These are phyloP conservation scores for Eragrostis nindensis DNA, from an alignment of 176 grass and related monocot genomes.

Conservation along the genomic window DNA sequence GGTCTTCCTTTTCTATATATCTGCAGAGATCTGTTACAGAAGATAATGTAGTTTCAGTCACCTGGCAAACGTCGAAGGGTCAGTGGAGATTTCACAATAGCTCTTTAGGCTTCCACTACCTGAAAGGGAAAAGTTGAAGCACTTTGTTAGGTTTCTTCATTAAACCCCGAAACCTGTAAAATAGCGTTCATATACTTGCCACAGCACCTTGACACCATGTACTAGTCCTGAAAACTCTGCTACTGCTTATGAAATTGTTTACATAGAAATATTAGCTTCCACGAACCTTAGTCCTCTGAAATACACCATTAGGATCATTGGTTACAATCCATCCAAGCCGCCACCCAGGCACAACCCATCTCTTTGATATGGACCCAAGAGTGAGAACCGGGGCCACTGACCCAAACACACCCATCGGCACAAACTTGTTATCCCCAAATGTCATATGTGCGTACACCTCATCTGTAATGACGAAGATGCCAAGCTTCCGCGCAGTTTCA, in stretches of 20 bases:
- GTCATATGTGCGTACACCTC: slow-evolving; percentile 71
- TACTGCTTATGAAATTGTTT: not conserved
- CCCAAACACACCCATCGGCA: slow-evolving; percentile 70
- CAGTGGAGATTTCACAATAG: slow-evolving; percentile 65
- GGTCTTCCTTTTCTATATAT: not conserved
- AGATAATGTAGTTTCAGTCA: slow-evolving; percentile 15
- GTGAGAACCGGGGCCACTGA: slow-evolving; percentile 58
- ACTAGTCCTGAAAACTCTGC: not conserved
- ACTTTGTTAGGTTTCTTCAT: not conserved
- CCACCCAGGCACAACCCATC: slow-evolving; percentile 85
- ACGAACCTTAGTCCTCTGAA: slow-evolving; percentile 64
- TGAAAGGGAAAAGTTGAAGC: slow-evolving; percentile 21
- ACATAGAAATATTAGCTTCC: not conserved
- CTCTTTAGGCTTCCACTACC: slow-evolving; percentile 63
- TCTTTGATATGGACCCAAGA: slow-evolving; percentile 78
- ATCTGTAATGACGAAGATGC: slow-evolving; percentile 75
- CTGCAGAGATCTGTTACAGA: not conserved
- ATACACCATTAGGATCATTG: slow-evolving; percentile 57
- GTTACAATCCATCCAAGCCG: slow-evolving; percentile 80
- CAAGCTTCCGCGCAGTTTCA: slow-evolving; percentile 59
- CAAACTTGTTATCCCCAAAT: slow-evolving; percentile 61
- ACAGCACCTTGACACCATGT: not conserved
- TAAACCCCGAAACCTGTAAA: not conserved
- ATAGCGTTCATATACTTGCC: not conserved
- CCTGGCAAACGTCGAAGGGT: slow-evolving; percentile 73